Base-by-base conservation (phyloP, 805 yeast genomes). In the Starmerella bombicola region DNA sequence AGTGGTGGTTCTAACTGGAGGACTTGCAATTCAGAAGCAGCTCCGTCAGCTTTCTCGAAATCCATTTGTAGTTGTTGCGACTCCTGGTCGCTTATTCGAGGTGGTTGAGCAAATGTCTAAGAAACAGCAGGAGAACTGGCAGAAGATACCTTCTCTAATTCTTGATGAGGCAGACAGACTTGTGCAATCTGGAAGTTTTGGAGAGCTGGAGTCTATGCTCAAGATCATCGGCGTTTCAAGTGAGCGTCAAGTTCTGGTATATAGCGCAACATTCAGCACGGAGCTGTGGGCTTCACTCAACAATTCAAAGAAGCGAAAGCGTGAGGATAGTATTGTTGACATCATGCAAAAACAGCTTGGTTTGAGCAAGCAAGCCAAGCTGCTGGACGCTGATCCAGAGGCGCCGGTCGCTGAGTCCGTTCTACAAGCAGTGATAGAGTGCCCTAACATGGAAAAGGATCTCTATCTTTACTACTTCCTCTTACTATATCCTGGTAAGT, bases 131-230 rank as follows among this genome's bases (percentile, higher is more conserved):
- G 59, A 22, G 56, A 66, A 54, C 60, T 76, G 45, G 48, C 57
- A 66, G 16, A 55, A 62, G 20, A 57, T 71, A 17, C 69, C 73
- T 23, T 59, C 69, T 2, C 54, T 76, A 19, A 94, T 86, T 1
- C 66, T 88, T 24, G 98, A 91, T 66, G 98, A 91, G 60, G 98
- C 98, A 10, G 98, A 91, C 65, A 69, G 98, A 59, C 64, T 91
- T 47, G 67, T 91, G 38, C 95, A 88, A 60, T 95, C 86, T 55
- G 96, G 97, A 2, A 97, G 86, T 61, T 91, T 88, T 57, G 93
- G 83, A 45, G 98, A 91, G 58, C 72, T 91, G 48, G 93, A 80
- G 51, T 79, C 76, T 54, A 79, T 83, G 43, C 63, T 88, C 46
- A 83, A 79, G 41, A 59, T 80, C 13, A 59, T 91, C 19, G 60